These are phyloP conservation scores for Aphanomyces euteiches DNA, from an alignment of 352 stramenopile genomes.

Conservation along the genomic window DNA sequence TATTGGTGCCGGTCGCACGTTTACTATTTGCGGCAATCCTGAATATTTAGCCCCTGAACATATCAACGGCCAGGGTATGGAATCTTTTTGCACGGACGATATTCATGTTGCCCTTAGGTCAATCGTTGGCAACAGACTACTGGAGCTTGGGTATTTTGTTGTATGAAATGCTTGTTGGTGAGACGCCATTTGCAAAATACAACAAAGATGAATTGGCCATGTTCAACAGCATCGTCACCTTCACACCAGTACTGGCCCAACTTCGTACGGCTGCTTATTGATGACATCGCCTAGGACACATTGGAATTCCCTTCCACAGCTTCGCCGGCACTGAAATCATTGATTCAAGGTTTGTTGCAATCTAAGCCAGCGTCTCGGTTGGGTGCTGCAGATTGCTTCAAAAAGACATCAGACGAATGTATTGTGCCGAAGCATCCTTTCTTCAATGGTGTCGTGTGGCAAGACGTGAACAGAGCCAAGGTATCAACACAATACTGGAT, in stretches of 20 bases:
- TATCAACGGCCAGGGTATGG: constrained; percentile 77
- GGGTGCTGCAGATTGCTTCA: constrained; percentile 47
- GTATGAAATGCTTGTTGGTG: constrained; percentile 89
- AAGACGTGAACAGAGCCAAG: constrained; percentile 72
- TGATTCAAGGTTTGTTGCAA: constrained; percentile 59
- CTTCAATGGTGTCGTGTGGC: constrained; percentile 78
- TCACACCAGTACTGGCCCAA: constrained; percentile 46
- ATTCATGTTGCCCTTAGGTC: constrained; percentile 39
- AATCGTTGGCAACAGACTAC: constrained; percentile 87
- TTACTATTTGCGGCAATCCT: constrained; percentile 81
- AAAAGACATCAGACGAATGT: constrained; percentile 48
- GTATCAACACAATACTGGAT: neutral
- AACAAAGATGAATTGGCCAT: constrained; percentile 85
- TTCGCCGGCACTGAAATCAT: constrained; percentile 67
- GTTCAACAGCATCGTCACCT: constrained; percentile 80
- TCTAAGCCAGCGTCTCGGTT: constrained; percentile 55
- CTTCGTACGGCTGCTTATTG: neutral
- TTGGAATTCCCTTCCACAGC: constrained; percentile 65
- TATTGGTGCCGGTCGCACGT: constrained; percentile 73
- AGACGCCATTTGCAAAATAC: constrained; percentile 84
- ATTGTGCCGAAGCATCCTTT: constrained; percentile 79
- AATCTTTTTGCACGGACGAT: neutral
- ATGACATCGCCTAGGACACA: constrained; percentile 39
- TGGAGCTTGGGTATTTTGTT: constrained; percentile 92
- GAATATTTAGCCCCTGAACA: constrained; percentile 84